Base-by-base conservation (phyloP, 2,329 filamentous ascomycete genomes). In the Aspergillus versicolor region DNA sequence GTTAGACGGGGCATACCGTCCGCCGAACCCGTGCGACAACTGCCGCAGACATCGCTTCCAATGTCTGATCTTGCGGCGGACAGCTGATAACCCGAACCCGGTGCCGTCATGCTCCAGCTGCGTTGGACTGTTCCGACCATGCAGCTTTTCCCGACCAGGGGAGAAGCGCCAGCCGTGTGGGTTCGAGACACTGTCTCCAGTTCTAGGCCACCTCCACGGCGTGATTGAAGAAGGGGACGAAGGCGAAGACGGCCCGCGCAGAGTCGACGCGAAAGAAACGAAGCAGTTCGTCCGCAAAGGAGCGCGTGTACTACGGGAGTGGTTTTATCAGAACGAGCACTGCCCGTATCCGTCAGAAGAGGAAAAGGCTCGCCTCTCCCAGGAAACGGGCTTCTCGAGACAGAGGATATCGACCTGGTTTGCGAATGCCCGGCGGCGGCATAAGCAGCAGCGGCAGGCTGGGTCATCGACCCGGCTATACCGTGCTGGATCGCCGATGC, bases 331-430 rank as follows among this genome's bases (percentile, higher is more conserved):
- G 19, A 75, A 82, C 52, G 68, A 78, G 9, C 75, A 80, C 40
- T 71, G 76, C 42, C 80, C 80, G 2, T 82, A 82, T 59, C 80
- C 80, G 2, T 75, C 73, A 1, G 78, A 81, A 24, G 73, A 78
- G 8, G 75, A 82, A 50, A 81, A 81, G 52, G 50, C 64, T 0
- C 57, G 63, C 3, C 70, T 82, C 0, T 68, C 73, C 11, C 62
- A 66, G 4, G 70, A 80, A 57, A 80, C 79, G 0, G 79, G 79
- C 0, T 71, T 82, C 15, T 80, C 74, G 19, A 70, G 69, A 49
- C 77, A 72, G 2, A 77, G 80, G 34, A 74, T 82, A 3, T 68
- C 76, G 21, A 80, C 79, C 51, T 82, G 80, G 79, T 82, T 82
- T 61, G 75, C 79, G 21, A 82, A 82, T 60, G 79, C 79, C 1